phyloP scores from a whole-genome alignment of 2,329 filamentous ascomycete genomes.

The Fusarium sambucinum region DNA sequence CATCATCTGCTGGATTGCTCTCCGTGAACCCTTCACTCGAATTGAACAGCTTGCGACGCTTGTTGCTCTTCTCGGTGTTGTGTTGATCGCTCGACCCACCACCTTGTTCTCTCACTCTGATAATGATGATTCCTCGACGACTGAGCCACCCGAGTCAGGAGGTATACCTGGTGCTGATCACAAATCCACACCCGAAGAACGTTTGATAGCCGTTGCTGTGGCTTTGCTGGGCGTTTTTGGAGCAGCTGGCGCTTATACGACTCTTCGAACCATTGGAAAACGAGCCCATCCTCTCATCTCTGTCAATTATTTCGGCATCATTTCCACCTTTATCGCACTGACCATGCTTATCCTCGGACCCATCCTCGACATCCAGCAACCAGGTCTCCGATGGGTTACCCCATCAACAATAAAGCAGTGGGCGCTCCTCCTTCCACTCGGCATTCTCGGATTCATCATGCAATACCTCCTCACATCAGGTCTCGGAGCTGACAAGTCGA shows the following conservation, averaged over 20 bases:
- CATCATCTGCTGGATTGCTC: constrained; percentile 80
- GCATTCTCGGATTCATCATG: constrained; percentile 81
- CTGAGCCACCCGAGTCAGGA: constrained; percentile 28
- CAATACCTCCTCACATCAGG: constrained; percentile 88
- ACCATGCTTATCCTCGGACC: constrained; percentile 68
- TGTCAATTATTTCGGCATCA: constrained; percentile 84
- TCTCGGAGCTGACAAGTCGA: constrained; percentile 76
- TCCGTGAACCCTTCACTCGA: constrained; percentile 81
- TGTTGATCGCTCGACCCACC: constrained; percentile 82
- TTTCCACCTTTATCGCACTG: constrained; percentile 75
- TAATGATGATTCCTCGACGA: constrained; percentile 36
- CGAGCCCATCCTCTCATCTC: constrained; percentile 85
- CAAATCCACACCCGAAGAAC: constrained; percentile 69
- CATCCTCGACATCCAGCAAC: constrained; percentile 59
- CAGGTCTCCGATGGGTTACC: constrained; percentile 59
- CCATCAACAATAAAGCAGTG: constrained; percentile 66
- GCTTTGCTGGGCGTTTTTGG: constrained; percentile 84
- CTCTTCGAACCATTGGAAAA: constrained; percentile 82
- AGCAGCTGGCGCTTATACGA: constrained; percentile 77
- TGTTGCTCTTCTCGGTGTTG: constrained; percentile 81
- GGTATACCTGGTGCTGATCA: constrained; percentile 51
- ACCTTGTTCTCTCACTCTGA: constrained; percentile 61
- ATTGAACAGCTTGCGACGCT: constrained; percentile 81
- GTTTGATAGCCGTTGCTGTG: constrained; percentile 76
- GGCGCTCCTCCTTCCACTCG: constrained; percentile 75